Percentiles rank a stretch among this genome's conserved stretches.
These are phyloP conservation scores for Brassica carinata DNA, from an alignment of 345 rosid genomes.

Conservation along the genomic window DNA sequence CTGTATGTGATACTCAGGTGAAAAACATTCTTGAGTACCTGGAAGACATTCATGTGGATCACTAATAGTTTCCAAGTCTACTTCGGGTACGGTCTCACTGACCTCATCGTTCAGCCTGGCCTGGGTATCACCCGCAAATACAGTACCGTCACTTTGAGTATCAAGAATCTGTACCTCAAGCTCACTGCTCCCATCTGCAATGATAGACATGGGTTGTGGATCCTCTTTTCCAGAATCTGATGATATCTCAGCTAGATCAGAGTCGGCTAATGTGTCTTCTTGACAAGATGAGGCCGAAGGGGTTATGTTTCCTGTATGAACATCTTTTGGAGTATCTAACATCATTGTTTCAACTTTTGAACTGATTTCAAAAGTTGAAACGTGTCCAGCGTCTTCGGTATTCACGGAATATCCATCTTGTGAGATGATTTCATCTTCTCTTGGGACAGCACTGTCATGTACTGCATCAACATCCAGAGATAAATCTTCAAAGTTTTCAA, in stretches of 20 bases:
- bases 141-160: neutral
- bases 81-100: neutral
- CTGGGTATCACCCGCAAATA: neutral
- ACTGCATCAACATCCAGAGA: neutral
- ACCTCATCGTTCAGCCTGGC: neutral
- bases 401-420: conserved; percentile 14
- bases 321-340: conserved; percentile 20
- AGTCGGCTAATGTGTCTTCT: conserved; percentile 4
- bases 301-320: neutral
- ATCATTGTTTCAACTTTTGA: conserved; percentile 2
- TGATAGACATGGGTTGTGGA: conserved; percentile 15
- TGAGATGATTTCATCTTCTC: conserved; percentile 3
- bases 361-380: conserved; percentile 9
- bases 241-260: conserved; percentile 4
- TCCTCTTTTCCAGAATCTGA: conserved; percentile 15
- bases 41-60: neutral
- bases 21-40: neutral
- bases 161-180: conserved; percentile 7
- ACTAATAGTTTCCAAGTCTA: neutral
- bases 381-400: neutral
- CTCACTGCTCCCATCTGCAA: conserved; percentile 6
- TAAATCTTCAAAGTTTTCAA: neutral
- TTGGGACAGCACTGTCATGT: conserved; percentile 3
- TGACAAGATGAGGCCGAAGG: neutral
- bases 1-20: neutral